These are phyloP conservation scores for Eucalyptus sp. DNA, from an alignment of 345 rosid species.

Conservation along the genomic window DNA sequence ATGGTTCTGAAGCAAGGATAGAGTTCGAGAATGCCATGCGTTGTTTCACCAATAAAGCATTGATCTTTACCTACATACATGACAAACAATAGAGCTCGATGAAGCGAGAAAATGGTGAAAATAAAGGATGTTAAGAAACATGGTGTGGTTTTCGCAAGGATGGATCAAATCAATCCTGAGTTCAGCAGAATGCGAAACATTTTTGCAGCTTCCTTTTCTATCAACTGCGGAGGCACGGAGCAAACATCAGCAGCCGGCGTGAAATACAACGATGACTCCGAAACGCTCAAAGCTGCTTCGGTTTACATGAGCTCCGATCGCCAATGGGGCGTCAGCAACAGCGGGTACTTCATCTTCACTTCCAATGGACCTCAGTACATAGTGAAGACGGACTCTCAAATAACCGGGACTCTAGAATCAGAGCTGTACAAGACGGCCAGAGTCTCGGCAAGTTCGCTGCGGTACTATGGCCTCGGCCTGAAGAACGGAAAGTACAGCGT, in stretches of 20 bases:
- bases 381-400: conserved; percentile 31
- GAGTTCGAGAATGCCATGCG: neutral
- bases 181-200: neutral
- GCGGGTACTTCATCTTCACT: conserved; percentile 32
- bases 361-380: conserved; percentile 18
- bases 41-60: neutral
- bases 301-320: conserved; percentile 13
- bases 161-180: neutral
- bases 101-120: neutral
- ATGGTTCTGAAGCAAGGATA: neutral
- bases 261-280: conserved; percentile 28
- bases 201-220: conserved; percentile 37
- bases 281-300: conserved; percentile 25
- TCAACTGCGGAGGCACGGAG: conserved; percentile 42
- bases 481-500: conserved; percentile 30
- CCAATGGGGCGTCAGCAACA: conserved; percentile 39
- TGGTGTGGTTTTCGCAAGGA: neutral
- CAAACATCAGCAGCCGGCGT: conserved; percentile 27
- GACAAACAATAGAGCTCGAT: neutral
- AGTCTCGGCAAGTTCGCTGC: conserved; percentile 36
- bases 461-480: conserved; percentile 39
- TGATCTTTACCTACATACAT: neutral
- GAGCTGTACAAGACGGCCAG: conserved; percentile 46
- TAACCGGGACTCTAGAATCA: conserved; percentile 29
- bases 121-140: neutral